Evolutionary conservation across 2,329 filamentous ascomycete genomes (phyloP), one percentile per base, ranked within the genome.

Genomic region (Eurotiales sp.): DNA sequence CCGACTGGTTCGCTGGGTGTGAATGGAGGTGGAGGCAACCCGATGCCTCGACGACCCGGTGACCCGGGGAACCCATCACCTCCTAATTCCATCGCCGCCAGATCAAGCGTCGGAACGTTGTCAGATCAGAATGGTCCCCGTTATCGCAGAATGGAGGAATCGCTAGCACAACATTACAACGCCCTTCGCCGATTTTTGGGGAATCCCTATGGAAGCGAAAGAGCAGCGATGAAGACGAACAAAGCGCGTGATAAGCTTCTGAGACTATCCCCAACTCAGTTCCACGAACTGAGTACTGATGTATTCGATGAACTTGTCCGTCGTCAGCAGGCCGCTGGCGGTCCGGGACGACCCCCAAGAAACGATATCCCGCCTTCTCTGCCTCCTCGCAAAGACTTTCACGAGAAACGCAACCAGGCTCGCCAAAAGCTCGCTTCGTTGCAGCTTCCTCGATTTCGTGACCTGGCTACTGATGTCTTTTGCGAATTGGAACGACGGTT

Each of bases 351-450:
- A 10, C 68, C 72, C 14, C 67, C 70, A 29, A 70, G 69, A 12
- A 58, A 74, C 61, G 68, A 79, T 68, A 64, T 78, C 58, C 88
- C 90, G 2, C 74, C 82, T 11, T 95, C 84, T 65, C 80, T 99
- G 5, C 75, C 88, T 21, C 89, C 93, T n/a, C 90, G 92, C 67
- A 81, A 86, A 58, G 86, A 84, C 57, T 97, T 97, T 71, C 93
- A 99, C 69, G 90, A 91, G 2, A 99, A 97, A 72, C 86, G 93
- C 56, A 99, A 99, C 66, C 91, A 97, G 69, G 93, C 93, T n/a
- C 83, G 93, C 36, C 90, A 96, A 70, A 95, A 95, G 69, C 81
- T 99, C 17, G 92, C 90, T 0, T 95, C 91, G 0, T 81, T 99
- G 12, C 90, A 90, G 3, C 84, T 87, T 19, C 85, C 89, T 22